Evolutionary conservation across 2,329 filamentous ascomycete species (phyloP), one percentile per base, ranked within the genome.

Genomic region (Sporothrix dimorphospora): DNA sequence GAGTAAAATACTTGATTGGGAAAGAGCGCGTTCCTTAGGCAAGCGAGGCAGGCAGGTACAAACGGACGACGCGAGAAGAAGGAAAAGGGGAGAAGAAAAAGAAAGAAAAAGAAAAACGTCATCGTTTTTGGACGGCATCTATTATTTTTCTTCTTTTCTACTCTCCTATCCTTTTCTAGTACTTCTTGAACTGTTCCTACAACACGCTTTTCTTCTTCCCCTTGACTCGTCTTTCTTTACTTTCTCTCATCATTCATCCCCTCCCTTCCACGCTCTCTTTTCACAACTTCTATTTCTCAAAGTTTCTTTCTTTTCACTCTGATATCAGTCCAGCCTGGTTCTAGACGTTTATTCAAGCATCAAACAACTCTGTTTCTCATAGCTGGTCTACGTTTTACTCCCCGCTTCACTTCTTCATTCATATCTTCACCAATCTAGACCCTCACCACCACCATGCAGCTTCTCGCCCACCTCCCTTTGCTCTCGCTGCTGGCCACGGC

Each of bases 1-100:
- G 63, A 66, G 24, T 34, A 66, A 53, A 51, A 67, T 67, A 67
- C 65, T 51, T 67, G 24, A 67, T 67, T 67, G 45, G 65, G 65
- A 67, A 67, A 57, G 49, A 57, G 14, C 67, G 8, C 38, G 57
- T 63, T 63, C 57, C 57, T 42, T 16, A 30, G 16, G 16, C 30
- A 38, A 59, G n/a, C n/a, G n/a, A n/a, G n/a, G n/a, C n/a, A n/a
- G 30, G 55, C 30, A 59, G 55, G 55, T 59, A 59, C 53, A 30
- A 49, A 38, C 55, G 8, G 55, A 40, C 55, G 38, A 45, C 59
- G 21, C 59, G 8, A 24, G n/a, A 11, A 40, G n/a, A 16, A 5
- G 6, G 12, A 21, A 67, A 34, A 14, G 34, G 47, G 47, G 9
- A n/a, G 55, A 49, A 12, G 27, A 30, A 49, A 34, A 61, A 11